phyloP scores from a whole-genome alignment of 495 filamentous ascomycete species.

The Aspergillus sparsus region DNA sequence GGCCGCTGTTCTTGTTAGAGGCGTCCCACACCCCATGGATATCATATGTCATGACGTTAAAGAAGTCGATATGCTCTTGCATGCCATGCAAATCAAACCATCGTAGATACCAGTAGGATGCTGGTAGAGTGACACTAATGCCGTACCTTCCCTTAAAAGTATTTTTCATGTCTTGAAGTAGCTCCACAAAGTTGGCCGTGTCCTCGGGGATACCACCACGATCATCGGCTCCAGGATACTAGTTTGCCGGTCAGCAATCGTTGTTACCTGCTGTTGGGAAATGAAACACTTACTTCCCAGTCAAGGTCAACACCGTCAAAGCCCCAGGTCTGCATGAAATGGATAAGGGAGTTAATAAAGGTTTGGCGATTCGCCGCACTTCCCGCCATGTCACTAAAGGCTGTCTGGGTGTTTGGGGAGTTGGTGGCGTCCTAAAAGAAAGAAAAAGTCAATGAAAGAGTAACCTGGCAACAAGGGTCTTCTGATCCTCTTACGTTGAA shows the following conservation, averaged over 20 bases:
- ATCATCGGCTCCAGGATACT: constrained; percentile 35
- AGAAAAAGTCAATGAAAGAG: no score
- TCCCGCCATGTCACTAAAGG: no score
- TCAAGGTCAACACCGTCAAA: constrained; percentile 17
- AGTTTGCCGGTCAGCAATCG: no score
- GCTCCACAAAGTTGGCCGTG: constrained; percentile 37
- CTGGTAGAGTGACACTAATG: constrained; percentile 44
- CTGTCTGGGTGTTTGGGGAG: no score
- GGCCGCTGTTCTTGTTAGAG: constrained; percentile 12
- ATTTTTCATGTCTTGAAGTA: constrained; percentile 36
- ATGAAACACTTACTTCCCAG: constrained; percentile 4
- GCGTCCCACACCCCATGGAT: constrained; percentile 29
- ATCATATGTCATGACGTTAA: constrained; percentile 60
- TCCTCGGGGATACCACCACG: constrained; percentile 36
- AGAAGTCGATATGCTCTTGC: constrained; percentile 41
- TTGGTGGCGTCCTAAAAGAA: no score
- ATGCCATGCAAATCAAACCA: constrained; percentile 45
- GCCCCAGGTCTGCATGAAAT: constrained; percentile 10
- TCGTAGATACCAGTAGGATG: constrained; percentile 55
- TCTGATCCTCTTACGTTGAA: no score
- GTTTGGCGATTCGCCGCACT: background rate
- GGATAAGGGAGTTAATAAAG: constrained; percentile 4
- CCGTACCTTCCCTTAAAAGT: background rate
- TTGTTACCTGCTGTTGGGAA: no score
- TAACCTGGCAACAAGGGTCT: no score